Evolutionary conservation across 2,329 filamentous ascomycete genomes (phyloP).

Genomic region (Penicillium sp.): DNA sequence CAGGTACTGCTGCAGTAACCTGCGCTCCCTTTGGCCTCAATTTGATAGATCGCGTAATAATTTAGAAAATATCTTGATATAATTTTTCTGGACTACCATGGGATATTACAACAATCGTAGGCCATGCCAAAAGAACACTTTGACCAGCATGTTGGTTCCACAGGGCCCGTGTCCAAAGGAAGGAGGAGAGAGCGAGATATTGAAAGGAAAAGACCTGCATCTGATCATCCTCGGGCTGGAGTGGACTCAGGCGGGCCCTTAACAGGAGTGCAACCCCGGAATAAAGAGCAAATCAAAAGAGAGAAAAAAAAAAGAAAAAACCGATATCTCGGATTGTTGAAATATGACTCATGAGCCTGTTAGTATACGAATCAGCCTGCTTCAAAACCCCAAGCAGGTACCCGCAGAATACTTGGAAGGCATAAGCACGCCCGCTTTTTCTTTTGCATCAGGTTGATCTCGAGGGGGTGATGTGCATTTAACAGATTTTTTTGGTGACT

Average conservation of each 20-base stretch:
- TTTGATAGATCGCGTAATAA: too few relatives aligned
- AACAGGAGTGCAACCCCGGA: neutral
- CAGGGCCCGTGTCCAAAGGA: neutral
- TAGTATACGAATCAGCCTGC: neutral
- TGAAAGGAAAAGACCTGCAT: neutral
- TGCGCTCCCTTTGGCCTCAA: too few relatives aligned
- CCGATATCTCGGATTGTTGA: neutral
- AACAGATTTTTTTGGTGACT: neutral
- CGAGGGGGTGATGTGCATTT: neutral
- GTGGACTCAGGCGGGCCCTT: neutral
- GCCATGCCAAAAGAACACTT: neutral
- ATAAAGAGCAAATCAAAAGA: neutral
- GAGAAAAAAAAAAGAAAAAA: neutral
- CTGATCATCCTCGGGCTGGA: neutral
- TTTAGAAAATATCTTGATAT: too few relatives aligned
- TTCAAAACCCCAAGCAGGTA: neutral
- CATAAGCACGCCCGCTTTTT: neutral
- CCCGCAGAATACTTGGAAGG: neutral
- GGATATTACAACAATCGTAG: neutral
- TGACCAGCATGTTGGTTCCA: neutral
- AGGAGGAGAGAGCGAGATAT: neutral
- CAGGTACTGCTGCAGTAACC: neutral
- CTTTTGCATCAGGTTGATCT: neutral
- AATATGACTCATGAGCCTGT: neutral
- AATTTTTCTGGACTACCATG: too few relatives aligned